phyloP scores from a whole-genome alignment of 2,329 filamentous ascomycete genomes.

The Xylariomycetidae sp. region DNA sequence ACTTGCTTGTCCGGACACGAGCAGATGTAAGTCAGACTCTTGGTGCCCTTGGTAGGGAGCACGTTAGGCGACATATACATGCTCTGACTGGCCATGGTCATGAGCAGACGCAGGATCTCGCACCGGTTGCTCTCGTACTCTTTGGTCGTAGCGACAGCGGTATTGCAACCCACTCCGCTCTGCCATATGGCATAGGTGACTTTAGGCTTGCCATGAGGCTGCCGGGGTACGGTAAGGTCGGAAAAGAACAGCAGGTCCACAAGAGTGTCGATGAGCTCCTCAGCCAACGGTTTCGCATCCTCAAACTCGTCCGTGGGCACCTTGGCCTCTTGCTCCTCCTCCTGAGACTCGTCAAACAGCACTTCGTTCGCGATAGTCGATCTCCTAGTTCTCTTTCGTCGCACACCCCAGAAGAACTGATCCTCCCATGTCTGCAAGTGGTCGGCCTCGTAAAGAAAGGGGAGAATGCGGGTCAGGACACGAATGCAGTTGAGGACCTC shows the following conservation, averaged over 20 bases:
- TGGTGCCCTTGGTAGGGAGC: constrained; percentile 76
- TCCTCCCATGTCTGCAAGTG: constrained; percentile 81
- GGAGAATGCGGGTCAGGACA: constrained; percentile 80
- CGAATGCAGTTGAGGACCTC: constrained; percentile 95
- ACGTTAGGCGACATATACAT: constrained; percentile 83
- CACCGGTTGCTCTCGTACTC: constrained; percentile 90
- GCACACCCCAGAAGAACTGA: constrained; percentile 80
- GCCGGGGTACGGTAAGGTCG: constrained; percentile 76
- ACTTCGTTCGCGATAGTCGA: constrained; percentile 65
- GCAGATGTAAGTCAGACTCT: constrained; percentile 81
- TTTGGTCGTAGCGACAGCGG: constrained; percentile 78
- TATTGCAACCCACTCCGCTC: constrained; percentile 93
- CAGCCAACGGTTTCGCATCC: constrained; percentile 78
- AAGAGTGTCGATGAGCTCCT: constrained; percentile 87
- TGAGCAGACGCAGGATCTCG: constrained; percentile 78
- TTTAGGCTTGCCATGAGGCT: constrained; percentile 66
- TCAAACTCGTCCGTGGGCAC: constrained; percentile 61
- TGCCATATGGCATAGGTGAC: constrained; percentile 96
- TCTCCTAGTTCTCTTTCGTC: constrained; percentile 64
- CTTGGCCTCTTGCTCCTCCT: constrained; percentile 42
- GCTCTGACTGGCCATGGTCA: constrained; percentile 82
- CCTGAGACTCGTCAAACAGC: constrained; percentile 71
- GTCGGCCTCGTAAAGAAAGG: constrained; percentile 88
- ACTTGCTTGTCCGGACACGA: constrained; percentile 86
- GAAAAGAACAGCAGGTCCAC: constrained; percentile 87